These are phyloP conservation scores for Cerioporus squamosus DNA, from an alignment of 1,284 basidiomycete species.

Conservation along the genomic window DNA sequence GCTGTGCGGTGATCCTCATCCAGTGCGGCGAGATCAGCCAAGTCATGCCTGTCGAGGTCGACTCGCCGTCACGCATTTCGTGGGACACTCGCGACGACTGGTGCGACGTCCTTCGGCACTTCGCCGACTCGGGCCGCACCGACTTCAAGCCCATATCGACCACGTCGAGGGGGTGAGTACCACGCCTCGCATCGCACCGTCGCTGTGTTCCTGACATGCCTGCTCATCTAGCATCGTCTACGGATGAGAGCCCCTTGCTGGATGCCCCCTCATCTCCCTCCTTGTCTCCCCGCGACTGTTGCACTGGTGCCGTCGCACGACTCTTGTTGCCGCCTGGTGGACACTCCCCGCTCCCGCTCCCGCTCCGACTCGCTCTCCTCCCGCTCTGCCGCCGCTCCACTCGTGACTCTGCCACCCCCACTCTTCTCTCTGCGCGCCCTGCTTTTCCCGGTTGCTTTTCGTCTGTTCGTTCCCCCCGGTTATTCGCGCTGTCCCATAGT, in stretches of 20 bases:
- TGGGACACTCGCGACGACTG: conserved; percentile 79
- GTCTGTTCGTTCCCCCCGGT: conserved; percentile 12
- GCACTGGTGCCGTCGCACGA: conserved; percentile 11
- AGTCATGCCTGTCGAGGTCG: conserved; percentile 83
- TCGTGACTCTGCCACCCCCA: too few relatives aligned
- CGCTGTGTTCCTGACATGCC: conserved; percentile 7
- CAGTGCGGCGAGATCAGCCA: conserved; percentile 76
- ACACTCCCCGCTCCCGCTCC: conserved; percentile 4
- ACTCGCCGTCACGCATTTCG: conserved; percentile 69
- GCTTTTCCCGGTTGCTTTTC: conserved; percentile 14
- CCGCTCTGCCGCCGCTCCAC: background rate
- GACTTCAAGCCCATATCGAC: conserved; percentile 82
- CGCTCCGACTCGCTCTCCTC: background rate
- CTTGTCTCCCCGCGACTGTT: conserved; percentile 6
- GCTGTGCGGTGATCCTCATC: conserved; percentile 70
- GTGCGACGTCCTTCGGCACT: conserved; percentile 66
- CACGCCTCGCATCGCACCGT: background rate
- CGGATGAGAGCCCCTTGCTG: too few relatives aligned
- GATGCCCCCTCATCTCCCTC: background rate
- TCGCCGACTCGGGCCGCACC: conserved; percentile 70
- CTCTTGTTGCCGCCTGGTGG: background rate
- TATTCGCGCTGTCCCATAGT: conserved; percentile 13
- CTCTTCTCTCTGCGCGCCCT: conserved; percentile 4
- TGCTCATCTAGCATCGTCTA: conserved; percentile 38
- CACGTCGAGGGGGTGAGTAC: conserved; percentile 69